These are phyloP conservation scores for Boletus speciosus DNA, from an alignment of 768 basidiomycete species.

Conservation along the genomic window DNA sequence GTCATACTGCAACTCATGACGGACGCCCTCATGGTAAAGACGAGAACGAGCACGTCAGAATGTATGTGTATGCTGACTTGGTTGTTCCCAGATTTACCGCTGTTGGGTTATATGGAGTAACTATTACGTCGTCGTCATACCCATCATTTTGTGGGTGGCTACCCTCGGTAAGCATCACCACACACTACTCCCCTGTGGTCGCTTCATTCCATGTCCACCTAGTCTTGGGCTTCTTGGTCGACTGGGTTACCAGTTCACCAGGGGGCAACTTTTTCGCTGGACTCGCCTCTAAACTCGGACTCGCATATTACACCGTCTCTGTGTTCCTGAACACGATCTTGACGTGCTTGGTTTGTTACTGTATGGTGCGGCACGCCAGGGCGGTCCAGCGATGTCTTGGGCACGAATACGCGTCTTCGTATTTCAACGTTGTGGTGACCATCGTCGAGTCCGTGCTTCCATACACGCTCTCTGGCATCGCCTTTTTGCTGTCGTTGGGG, in stretches of 20 bases:
- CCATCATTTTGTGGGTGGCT: slow-evolving; percentile 21
- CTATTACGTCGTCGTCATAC: slow-evolving; percentile 7
- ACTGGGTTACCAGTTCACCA: slow-evolving; percentile 12
- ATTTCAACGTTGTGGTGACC: slow-evolving; percentile 10
- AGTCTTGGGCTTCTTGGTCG: slow-evolving; percentile 19
- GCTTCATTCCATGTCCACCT: background rate
- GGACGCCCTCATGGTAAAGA: slow-evolving; percentile 28
- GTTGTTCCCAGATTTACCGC: slow-evolving; percentile 36
- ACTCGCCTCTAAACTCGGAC: slow-evolving; percentile 1
- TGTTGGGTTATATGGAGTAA: slow-evolving; percentile 35
- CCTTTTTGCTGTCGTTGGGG: slow-evolving; percentile 21
- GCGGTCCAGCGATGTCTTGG: slow-evolving; percentile 11
- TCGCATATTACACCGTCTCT: slow-evolving; percentile 17
- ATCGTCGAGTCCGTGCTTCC: slow-evolving; percentile 26
- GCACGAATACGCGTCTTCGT: slow-evolving; percentile 12
- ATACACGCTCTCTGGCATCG: slow-evolving; percentile 22
- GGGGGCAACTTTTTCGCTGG: slow-evolving; percentile 18
- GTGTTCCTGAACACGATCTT: slow-evolving; percentile 16
- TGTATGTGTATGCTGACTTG: background rate
- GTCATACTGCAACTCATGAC: slow-evolving; percentile 34
- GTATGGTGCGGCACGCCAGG: slow-evolving; percentile 10
- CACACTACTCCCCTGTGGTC: background rate
- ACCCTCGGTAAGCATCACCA: slow-evolving; percentile 16
- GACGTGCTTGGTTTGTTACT: slow-evolving; percentile 24
- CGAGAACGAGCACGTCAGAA: background rate